Evolutionary conservation across 139 green algal species (phyloP).

Genomic region (Zygnema circumcarinatum): DNA sequence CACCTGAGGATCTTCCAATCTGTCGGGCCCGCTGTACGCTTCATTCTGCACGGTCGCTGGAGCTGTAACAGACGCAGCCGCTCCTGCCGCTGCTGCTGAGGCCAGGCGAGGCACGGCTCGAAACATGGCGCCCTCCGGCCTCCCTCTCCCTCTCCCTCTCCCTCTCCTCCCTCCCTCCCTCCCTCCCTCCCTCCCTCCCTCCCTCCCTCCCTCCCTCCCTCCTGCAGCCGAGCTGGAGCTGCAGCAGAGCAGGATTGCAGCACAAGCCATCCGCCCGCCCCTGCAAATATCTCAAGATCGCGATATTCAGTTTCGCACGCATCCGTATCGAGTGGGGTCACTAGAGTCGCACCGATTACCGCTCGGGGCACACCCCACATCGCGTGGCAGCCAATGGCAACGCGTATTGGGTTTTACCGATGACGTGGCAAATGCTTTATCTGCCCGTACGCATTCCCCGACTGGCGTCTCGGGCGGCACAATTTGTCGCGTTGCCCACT

Average conservation of each 20-base stretch:
- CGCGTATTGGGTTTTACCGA: no score
- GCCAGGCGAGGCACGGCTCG: not conserved
- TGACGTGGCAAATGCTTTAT: no score
- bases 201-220: slow-evolving; percentile 6
- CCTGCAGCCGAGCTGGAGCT: not conserved
- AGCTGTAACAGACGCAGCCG: not conserved
- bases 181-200: slow-evolving; percentile 6
- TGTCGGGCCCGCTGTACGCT: not conserved
- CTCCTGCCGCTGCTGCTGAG: not conserved
- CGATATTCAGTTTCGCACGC: not conserved
- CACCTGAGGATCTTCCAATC: not conserved
- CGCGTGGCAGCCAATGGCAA: not conserved
- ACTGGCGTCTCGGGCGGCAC: no score
- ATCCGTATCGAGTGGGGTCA: no score
- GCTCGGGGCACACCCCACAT: not conserved
- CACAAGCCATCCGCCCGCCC: not conserved
- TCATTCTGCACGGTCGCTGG: not conserved
- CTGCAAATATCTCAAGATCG: not conserved
- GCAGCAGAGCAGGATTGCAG: not conserved
- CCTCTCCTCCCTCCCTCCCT: not conserved
- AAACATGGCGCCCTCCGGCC: not conserved
- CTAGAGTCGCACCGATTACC: no score
- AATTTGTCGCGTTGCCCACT: no score
- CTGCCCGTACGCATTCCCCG: no score
- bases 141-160: not conserved